These are phyloP conservation scores for Hypoxylon sp. DNA, from an alignment of 2,329 filamentous ascomycete genomes.

Conservation along the genomic window DNA sequence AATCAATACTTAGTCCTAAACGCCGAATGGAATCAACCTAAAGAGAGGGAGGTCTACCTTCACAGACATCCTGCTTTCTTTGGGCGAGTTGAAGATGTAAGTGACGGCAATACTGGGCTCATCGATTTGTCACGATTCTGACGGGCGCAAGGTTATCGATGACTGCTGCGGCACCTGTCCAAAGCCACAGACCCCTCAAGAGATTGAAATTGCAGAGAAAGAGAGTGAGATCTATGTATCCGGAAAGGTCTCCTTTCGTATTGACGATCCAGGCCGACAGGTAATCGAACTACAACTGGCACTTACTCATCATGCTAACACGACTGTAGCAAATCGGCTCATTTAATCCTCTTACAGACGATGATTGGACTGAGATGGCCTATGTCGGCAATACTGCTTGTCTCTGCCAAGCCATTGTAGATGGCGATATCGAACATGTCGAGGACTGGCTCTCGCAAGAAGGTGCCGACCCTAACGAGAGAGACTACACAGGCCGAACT, in stretches of 20 bases:
- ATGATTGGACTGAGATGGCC: constrained; percentile 93
- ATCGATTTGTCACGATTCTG: background rate
- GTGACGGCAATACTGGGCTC: constrained; percentile 2
- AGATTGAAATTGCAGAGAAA: constrained; percentile 77
- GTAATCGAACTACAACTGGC: constrained; percentile 48
- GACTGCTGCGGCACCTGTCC: constrained; percentile 90
- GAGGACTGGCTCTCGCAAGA: constrained; percentile 78
- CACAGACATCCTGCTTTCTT: constrained; percentile 92
- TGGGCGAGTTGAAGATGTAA: constrained; percentile 75
- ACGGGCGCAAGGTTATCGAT: constrained; percentile 66
- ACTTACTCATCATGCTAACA: constrained; percentile 30
- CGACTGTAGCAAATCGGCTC: constrained; percentile 66
- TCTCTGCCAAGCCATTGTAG: constrained; percentile 85
- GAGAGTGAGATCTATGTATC: constrained; percentile 84
- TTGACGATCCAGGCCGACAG: constrained; percentile 86
- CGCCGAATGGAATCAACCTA: constrained; percentile 85
- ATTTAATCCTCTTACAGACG: constrained; percentile 85
- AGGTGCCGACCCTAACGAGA: constrained; percentile 76
- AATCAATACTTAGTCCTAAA: constrained; percentile 71
- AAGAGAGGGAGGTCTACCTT: constrained; percentile 81
- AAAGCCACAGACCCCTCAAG: constrained; percentile 76
- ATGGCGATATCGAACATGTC: constrained; percentile 78
- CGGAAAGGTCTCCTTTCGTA: constrained; percentile 80
- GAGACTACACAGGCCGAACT: constrained; percentile 84
- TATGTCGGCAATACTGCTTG: constrained; percentile 84